Conservation (phyloP, 2,329 filamentous ascomycete genomes). For the Lecanicillium sp. region DNA sequence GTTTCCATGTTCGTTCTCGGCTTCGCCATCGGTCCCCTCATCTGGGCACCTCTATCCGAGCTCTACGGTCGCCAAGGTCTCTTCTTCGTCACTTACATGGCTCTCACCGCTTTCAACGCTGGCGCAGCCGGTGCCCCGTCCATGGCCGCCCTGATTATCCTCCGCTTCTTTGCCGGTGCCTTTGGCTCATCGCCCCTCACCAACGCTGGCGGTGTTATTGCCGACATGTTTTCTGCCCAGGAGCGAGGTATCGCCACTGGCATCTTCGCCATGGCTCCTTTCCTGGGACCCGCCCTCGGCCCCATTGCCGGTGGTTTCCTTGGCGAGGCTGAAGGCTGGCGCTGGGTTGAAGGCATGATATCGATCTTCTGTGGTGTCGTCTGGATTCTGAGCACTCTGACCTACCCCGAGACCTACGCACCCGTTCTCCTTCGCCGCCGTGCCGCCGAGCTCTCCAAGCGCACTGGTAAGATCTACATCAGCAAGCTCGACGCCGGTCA, state of each 20-base stretch:
- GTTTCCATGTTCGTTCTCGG: slow-evolving; percentile 58
- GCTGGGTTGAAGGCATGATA: slow-evolving; percentile 57
- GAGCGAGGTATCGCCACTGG: slow-evolving; percentile 51
- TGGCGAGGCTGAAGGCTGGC: slow-evolving; percentile 51
- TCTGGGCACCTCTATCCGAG: slow-evolving; percentile 62
- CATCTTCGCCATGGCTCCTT: slow-evolving; percentile 55
- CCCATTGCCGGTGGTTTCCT: slow-evolving; percentile 59
- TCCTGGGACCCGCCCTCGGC: slow-evolving; percentile 52
- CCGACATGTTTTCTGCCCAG: slow-evolving; percentile 51
- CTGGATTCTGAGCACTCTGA: slow-evolving; percentile 43
- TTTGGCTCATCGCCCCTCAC: slow-evolving; percentile 57
- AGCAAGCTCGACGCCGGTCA: slow-evolving; percentile 38
- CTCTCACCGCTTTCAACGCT: slow-evolving; percentile 54
- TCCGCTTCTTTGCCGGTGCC: slow-evolving; percentile 60
- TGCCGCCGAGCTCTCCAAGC: slow-evolving; percentile 40
- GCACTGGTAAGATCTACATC: slow-evolving; percentile 48
- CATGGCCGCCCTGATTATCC: slow-evolving; percentile 53
- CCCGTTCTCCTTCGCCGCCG: slow-evolving; percentile 48
- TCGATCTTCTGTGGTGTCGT: slow-evolving; percentile 52
- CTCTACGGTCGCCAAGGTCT: slow-evolving; percentile 53
- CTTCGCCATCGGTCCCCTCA: slow-evolving; percentile 52
- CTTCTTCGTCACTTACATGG: slow-evolving; percentile 50
- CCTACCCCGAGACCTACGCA: slow-evolving; percentile 54
- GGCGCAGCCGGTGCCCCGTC: slow-evolving; percentile 49
- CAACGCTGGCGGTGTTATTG: slow-evolving; percentile 55